Percentiles rank a stretch among this genome's conserved stretches.
phyloP scores from a whole-genome alignment of 1,284 basidiomycete genomes.

The Pseudozyma pruni region DNA sequence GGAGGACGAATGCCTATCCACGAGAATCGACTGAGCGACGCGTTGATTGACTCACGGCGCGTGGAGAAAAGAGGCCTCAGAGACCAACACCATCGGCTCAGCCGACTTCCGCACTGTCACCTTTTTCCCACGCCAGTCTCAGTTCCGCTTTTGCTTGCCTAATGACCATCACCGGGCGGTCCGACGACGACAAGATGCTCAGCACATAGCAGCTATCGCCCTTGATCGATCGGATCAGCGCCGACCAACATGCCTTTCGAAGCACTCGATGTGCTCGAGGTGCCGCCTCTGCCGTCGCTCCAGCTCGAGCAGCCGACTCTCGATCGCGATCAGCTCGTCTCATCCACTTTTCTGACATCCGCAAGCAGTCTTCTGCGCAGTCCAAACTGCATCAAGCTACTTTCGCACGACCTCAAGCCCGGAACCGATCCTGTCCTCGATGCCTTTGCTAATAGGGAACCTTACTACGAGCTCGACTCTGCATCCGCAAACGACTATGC shows the following conservation, averaged over 20 bases:
- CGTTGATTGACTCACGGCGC: conserved; percentile 32
- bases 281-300: conserved; percentile 22
- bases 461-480: conserved; percentile 1
- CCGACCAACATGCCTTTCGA: conserved; percentile 22
- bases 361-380: background rate
- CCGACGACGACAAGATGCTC: background rate
- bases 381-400: background rate
- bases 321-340: conserved; percentile 22
- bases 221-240: conserved; percentile 1
- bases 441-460: conserved; percentile 14
- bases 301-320: conserved; percentile 12
- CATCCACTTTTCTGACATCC: conserved; percentile 27
- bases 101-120: conserved; percentile 14
- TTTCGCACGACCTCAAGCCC: background rate
- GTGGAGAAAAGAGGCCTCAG: conserved; percentile 7
- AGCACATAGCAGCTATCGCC: background rate
- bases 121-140: conserved; percentile 1
- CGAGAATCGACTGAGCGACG: conserved; percentile 15
- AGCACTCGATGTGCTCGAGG: conserved; percentile 19
- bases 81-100: conserved; percentile 30
- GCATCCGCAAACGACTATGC: background rate
- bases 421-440: conserved; percentile 27
- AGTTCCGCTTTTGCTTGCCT: background rate
- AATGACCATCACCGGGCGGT: background rate
- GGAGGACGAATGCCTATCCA: background rate